These are phyloP conservation scores for Ilex paraguariensis DNA, from an alignment of 305 asterid genomes.

Conservation along the genomic window DNA sequence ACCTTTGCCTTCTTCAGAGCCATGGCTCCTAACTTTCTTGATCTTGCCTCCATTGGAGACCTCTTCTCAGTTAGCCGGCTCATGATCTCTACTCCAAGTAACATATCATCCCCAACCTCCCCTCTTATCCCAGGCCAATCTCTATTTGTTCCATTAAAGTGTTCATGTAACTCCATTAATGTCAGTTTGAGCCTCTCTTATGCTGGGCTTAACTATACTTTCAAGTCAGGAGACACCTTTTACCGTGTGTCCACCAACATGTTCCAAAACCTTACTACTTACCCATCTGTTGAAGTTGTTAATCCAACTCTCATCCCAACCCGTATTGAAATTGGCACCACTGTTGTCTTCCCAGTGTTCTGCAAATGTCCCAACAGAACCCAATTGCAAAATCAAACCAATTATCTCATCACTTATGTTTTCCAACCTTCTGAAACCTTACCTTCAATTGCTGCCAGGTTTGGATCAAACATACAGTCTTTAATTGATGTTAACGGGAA, in stretches of 20 bases:
- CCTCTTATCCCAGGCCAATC: slow-evolving; percentile 47
- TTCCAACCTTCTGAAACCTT: slow-evolving; percentile 57
- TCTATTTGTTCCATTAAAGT: slow-evolving; percentile 62
- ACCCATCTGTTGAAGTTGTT: slow-evolving; percentile 55
- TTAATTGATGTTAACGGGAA: slow-evolving; percentile 51
- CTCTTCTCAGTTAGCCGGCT: slow-evolving; percentile 76
- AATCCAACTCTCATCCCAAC: slow-evolving; percentile 52
- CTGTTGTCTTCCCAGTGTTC: slow-evolving; percentile 56
- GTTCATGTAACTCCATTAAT: slow-evolving; percentile 67
- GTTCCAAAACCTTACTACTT: slow-evolving; percentile 65
- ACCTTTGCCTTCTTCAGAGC: slow-evolving; percentile 71
- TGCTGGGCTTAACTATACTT: slow-evolving; percentile 40
- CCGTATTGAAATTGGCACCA: slow-evolving; percentile 27
- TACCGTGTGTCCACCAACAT: slow-evolving; percentile 29
- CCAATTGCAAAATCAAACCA: slow-evolving; percentile 28
- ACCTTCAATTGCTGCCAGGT: slow-evolving; percentile 39
- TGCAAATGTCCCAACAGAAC: slow-evolving; percentile 65
- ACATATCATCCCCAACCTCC: slow-evolving; percentile 35
- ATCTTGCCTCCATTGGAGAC: slow-evolving; percentile 71
- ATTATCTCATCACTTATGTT: slow-evolving; percentile 58
- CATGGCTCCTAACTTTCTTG: slow-evolving; percentile 46
- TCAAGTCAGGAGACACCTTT: slow-evolving; percentile 48
- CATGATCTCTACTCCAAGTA: slow-evolving; percentile 61
- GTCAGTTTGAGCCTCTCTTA: slow-evolving; percentile 45
- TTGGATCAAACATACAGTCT: slow-evolving; percentile 39